Evolutionary conservation across 176 grass and related monocot species (phyloP), one percentile per base, ranked within the genome.

Genomic region (Carex scoparia): DNA sequence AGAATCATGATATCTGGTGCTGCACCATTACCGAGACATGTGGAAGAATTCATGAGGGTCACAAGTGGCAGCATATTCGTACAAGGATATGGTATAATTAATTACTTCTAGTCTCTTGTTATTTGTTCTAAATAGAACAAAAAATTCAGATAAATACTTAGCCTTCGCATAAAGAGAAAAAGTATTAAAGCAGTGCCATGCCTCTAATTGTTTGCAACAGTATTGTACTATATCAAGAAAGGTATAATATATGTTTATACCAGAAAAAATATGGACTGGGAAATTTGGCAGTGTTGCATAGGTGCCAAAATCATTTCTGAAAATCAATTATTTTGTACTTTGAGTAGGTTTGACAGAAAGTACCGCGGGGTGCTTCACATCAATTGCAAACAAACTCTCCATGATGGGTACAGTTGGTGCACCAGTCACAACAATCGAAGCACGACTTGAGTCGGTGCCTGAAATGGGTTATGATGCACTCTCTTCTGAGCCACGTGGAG

Each of bases 31-130:
- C 96, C 93, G 44, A 91, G 70, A 61, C 88, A 98, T 11, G 37
- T 98, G 1, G 95, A 98, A 91, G 95, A 98, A 85, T 98, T 98
- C 83, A 75, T 98, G 74, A 87, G 96, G 55, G 91, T 98, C 76
- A 87, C 88, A 4, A 90, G 91, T 70, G 90, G 91, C 80, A 94
- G 96, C 15, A 65, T 89, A 28, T 81, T 98, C 6, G 88, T 89
- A 88, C 96, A 98, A 89, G 96, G 96, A 94, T 98, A 98, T 89
- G 96, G 96, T 98, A 86, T 84, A 66, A 69, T 16, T 64, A 32
- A 69, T 16, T 64, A 32, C 5, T 42, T 48, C 31, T 13, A 67
- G 10, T 32, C 3, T 40, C 31, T 7, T 46, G 4, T 18, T 64
- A 63, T 81, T 19, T 7, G 9, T 65, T 83, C 33, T 83, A 48